These are phyloP conservation scores for Kingdonia uniflora DNA, from an alignment of 164 flowering plant species.

Conservation along the genomic window DNA sequence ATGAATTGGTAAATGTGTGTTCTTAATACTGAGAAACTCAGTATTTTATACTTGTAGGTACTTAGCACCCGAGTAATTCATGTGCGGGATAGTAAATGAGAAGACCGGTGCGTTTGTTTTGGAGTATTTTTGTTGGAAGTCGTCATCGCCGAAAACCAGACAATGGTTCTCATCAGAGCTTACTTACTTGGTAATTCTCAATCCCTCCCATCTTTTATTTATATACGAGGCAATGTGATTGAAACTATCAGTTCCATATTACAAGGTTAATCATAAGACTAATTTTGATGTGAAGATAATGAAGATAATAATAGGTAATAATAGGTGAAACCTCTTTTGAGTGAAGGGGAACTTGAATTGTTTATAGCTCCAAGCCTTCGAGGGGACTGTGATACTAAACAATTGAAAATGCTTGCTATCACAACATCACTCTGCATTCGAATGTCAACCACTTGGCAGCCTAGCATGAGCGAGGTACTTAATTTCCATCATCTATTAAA, in stretches of 20 bases:
- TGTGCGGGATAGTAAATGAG: slow-evolving; percentile 93
- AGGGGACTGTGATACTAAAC: slow-evolving; percentile 39
- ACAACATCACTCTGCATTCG: slow-evolving; percentile 82
- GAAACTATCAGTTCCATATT: too few species aligned
- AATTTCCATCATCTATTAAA: neutral
- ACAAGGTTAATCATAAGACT: neutral
- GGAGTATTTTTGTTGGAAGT: slow-evolving; percentile 81
- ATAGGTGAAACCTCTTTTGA: slow-evolving; percentile 70
- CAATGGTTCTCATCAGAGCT: slow-evolving; percentile 72
- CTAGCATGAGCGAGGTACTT: slow-evolving; percentile 77
- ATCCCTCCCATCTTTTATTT: neutral
- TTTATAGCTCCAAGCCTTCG: slow-evolving; percentile 64
- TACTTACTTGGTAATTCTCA: slow-evolving; percentile 63
- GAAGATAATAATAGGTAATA: too few species aligned
- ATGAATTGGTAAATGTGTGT: too few species aligned
- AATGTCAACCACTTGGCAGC: slow-evolving; percentile 74
- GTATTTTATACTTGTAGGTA: slow-evolving; percentile 31
- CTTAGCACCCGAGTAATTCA: slow-evolving; percentile 90
- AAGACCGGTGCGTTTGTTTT: slow-evolving; percentile 89
- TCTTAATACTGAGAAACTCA: too few species aligned
- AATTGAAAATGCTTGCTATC: slow-evolving; percentile 48
- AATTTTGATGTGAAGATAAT: neutral
- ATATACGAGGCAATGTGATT: too few species aligned
- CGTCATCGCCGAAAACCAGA: slow-evolving; percentile 75
- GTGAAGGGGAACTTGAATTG: slow-evolving; percentile 35